These are phyloP conservation scores for Viola odorata DNA, from an alignment of 345 rosid genomes.

Conservation along the genomic window DNA sequence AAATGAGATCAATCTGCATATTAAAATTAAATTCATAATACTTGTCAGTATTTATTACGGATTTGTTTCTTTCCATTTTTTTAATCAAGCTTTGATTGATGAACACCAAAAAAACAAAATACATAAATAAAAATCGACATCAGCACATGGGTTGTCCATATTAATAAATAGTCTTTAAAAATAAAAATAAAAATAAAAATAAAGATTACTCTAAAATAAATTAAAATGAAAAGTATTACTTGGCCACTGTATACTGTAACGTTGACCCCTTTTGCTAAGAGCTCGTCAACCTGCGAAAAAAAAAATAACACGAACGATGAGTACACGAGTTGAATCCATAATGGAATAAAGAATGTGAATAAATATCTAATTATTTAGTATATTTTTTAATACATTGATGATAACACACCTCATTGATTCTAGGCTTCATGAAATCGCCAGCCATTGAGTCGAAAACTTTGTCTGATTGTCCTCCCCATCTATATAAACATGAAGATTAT, in stretches of 20 bases:
- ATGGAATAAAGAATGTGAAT: not conserved
- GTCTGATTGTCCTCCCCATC: slow-evolving; percentile 75
- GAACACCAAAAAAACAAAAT: too few species aligned
- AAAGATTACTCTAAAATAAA: too few species aligned
- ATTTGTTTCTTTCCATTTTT: too few species aligned
- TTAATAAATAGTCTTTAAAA: too few species aligned
- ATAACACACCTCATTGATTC: slow-evolving; percentile 49
- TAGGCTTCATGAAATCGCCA: slow-evolving; percentile 81
- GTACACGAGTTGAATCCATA: too few species aligned
- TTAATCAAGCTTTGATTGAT: too few species aligned
- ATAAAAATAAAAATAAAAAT: too few species aligned
- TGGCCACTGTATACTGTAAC: slow-evolving; percentile 89
- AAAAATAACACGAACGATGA: too few species aligned
- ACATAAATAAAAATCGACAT: too few species aligned
- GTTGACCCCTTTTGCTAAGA: slow-evolving; percentile 62
- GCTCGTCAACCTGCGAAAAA: slow-evolving; percentile 57
- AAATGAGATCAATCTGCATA: slow-evolving; percentile 70
- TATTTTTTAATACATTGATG: too few species aligned
- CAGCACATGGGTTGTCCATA: slow-evolving; percentile 12
- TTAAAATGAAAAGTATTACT: slow-evolving; percentile 48
- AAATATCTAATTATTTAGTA: not conserved
- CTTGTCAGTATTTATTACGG: too few species aligned
- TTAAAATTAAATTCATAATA: too few species aligned
- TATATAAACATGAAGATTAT: slow-evolving; percentile 15
- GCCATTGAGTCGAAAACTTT: slow-evolving; percentile 42